A percentile compares a stretch with the other conserved stretches of the same genome.
phyloP scores from a whole-genome alignment of 1,139 yeast genomes.

The Geotrichum phurueaensis region DNA sequence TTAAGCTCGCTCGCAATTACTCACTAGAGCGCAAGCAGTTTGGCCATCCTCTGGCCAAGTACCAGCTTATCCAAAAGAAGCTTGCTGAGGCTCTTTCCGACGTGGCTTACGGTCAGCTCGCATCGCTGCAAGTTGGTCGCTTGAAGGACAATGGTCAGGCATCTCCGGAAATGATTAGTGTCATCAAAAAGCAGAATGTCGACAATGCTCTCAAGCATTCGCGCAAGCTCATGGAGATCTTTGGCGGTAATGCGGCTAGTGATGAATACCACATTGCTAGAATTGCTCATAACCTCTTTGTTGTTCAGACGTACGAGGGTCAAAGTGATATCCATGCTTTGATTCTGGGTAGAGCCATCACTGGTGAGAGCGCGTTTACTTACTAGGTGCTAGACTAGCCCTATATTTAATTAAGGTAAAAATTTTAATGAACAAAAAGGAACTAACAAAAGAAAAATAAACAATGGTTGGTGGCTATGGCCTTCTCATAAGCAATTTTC shows the following conservation, averaged over 20 bases:
- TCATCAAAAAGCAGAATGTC: constrained; percentile 42
- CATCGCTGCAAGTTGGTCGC: constrained; percentile 41
- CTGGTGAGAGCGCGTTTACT: constrained; percentile 39
- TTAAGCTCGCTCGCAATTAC: constrained; percentile 37
- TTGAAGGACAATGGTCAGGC: constrained; percentile 38
- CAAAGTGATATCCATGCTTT: constrained; percentile 43
- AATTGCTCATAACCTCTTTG: constrained; percentile 41
- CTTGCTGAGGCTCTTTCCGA: constrained; percentile 43
- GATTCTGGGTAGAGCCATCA: constrained; percentile 41
- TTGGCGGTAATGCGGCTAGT: constrained; percentile 42
- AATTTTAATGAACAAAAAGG: neutral
- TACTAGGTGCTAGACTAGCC: neutral
- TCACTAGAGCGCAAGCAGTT: constrained; percentile 41
- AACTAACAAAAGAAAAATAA: neutral
- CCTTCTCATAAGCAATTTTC: too few species aligned
- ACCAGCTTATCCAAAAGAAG: constrained; percentile 41
- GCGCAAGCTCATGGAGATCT: constrained; percentile 40
- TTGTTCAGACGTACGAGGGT: constrained; percentile 44
- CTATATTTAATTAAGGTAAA: neutral
- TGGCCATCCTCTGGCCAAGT: constrained; percentile 38
- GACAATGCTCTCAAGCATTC: constrained; percentile 39
- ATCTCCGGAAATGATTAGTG: constrained; percentile 42
- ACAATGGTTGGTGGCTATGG: too few species aligned
- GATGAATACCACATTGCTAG: constrained; percentile 44
- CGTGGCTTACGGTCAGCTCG: constrained; percentile 38